phyloP scores from a whole-genome alignment of 2,329 filamentous ascomycete species.

The Sordariomycetes sp. region DNA sequence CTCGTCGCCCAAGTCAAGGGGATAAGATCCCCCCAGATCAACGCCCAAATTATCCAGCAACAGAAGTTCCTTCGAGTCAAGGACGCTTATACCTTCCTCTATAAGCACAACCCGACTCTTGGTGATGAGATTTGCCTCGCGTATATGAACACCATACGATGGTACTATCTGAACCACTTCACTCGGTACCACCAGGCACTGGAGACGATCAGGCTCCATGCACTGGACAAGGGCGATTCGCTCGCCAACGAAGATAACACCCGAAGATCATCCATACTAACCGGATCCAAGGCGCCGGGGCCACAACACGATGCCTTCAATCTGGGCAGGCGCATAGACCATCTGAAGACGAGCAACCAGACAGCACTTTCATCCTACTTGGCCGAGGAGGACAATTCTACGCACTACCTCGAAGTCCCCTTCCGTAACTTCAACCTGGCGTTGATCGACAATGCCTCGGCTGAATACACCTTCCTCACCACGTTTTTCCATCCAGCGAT shows the following conservation, averaged over 20 bases:
- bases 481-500: slow-evolving; percentile 77
- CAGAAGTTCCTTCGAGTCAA: slow-evolving; percentile 83
- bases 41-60: slow-evolving; percentile 93
- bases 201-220: slow-evolving; percentile 73
- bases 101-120: slow-evolving; percentile 70
- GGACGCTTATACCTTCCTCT: slow-evolving; percentile 77
- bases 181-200: slow-evolving; percentile 76
- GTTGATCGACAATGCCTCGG: slow-evolving; percentile 83
- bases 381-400: slow-evolving; percentile 78
- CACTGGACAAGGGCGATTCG: slow-evolving; percentile 72
- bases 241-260: slow-evolving; percentile 65
- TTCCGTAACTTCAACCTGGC: slow-evolving; percentile 95
- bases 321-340: slow-evolving; percentile 74
- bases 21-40: slow-evolving; percentile 87
- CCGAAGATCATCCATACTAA: slow-evolving; percentile 51
- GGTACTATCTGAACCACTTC: slow-evolving; percentile 94
- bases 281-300: slow-evolving; percentile 36
- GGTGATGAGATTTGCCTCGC: slow-evolving; percentile 85
- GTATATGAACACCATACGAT: slow-evolving; percentile 97
- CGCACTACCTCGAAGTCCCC: slow-evolving; percentile 79
- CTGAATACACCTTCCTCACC: slow-evolving; percentile 89
- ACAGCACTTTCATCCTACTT: slow-evolving; percentile 77
- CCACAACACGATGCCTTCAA: slow-evolving; percentile 79
- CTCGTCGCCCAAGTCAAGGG: slow-evolving; percentile 92
- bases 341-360: slow-evolving; percentile 63